phyloP scores from a whole-genome alignment of 1,284 basidiomycete genomes.

The Marasmius sp. region DNA sequence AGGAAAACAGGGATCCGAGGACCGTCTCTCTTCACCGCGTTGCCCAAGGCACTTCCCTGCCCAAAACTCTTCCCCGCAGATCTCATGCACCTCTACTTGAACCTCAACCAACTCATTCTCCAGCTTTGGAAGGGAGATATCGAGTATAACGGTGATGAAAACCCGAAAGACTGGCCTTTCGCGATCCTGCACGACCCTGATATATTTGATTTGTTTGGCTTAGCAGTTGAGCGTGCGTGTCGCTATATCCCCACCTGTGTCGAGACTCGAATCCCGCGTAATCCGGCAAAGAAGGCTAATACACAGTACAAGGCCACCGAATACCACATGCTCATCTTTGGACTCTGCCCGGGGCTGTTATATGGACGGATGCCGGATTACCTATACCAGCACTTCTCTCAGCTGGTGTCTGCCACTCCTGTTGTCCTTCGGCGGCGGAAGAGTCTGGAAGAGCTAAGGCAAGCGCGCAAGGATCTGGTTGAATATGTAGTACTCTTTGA shows the following conservation, averaged over 20 bases:
- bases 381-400: conserved; percentile 21
- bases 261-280: conserved; percentile 21
- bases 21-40: not conserved
- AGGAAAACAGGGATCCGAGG: not conserved
- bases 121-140: conserved; percentile 14
- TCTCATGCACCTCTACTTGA: conserved; percentile 29
- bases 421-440: conserved; percentile 13
- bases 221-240: conserved; percentile 20
- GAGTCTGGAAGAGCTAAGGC: conserved; percentile 5
- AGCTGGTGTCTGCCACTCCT: conserved; percentile 14
- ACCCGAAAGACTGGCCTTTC: conserved; percentile 26
- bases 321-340: conserved; percentile 20
- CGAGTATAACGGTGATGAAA: conserved; percentile 15
- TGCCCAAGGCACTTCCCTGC: not conserved
- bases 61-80: conserved; percentile 18
- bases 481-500: conserved; percentile 18
- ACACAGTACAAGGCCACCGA: conserved; percentile 28
- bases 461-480: conserved; percentile 1
- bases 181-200: conserved; percentile 20
- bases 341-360: conserved; percentile 21
- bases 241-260: conserved; percentile 27
- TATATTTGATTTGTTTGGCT: conserved; percentile 22
- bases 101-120: conserved; percentile 22
- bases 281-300: conserved; percentile 25
- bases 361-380: conserved; percentile 15